These are phyloP conservation scores for Cryptosporidium andersoni DNA, from an alignment of 169 alveolate genomes.

Conservation along the genomic window DNA sequence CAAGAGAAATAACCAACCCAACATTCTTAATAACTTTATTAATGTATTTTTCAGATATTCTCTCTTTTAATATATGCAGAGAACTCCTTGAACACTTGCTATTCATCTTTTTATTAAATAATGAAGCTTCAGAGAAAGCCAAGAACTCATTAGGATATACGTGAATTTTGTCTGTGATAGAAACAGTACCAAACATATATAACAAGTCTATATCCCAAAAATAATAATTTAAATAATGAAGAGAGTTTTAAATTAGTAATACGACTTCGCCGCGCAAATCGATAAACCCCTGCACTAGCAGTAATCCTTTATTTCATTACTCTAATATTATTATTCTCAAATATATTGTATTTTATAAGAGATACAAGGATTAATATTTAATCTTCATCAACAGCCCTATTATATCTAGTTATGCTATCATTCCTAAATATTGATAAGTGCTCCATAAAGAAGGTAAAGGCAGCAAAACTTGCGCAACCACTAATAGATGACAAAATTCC, in stretches of 20 bases:
- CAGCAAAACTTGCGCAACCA: neutral
- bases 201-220: neutral
- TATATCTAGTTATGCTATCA: neutral
- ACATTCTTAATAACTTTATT: conserved; percentile 50
- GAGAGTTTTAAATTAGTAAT: no score
- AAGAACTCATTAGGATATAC: conserved; percentile 25
- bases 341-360: neutral
- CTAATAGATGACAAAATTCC: neutral
- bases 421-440: neutral
- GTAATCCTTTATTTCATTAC: no score
- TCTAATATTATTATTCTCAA: neutral
- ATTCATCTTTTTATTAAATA: neutral
- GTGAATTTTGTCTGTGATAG: conserved; percentile 37
- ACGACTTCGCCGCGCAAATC: no score
- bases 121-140: conserved; percentile 1
- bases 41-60: conserved; percentile 48
- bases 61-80: conserved; percentile 11
- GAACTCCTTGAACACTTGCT: neutral
- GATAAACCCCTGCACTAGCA: no score
- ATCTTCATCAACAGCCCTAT: neutral
- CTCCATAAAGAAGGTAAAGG: neutral
- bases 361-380: neutral
- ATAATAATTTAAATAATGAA: no score
- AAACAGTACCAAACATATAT: conserved; percentile 36
- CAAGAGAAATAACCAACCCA: conserved; percentile 26